phyloP scores from a whole-genome alignment of 2,329 filamentous ascomycete genomes.

The Claviceps fusiformis region DNA sequence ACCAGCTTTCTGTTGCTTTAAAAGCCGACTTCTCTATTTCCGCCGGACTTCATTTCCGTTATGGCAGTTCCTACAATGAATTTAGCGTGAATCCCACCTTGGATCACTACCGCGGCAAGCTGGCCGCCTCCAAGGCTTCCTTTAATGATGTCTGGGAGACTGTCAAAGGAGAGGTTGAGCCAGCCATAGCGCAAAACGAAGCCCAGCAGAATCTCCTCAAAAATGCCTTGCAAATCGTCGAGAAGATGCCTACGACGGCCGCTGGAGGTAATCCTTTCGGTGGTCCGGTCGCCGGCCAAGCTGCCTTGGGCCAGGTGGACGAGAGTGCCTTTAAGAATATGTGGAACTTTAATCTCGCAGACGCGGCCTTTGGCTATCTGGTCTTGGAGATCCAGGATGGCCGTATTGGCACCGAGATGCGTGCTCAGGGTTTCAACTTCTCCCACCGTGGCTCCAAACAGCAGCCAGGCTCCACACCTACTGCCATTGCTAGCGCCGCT shows the following conservation, averaged over 20 bases:
- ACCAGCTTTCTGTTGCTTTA: slow-evolving; percentile 91
- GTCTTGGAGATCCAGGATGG: slow-evolving; percentile 92
- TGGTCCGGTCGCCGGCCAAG: slow-evolving; percentile 60
- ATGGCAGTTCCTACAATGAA: slow-evolving; percentile 98
- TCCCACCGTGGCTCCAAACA: slow-evolving; percentile 86
- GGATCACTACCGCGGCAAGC: slow-evolving; percentile 96
- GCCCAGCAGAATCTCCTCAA: slow-evolving; percentile 85
- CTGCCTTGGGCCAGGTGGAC: slow-evolving; percentile 75
- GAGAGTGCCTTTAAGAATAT: slow-evolving; percentile 99
- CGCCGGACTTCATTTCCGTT: slow-evolving; percentile 93
- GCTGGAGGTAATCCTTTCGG: slow-evolving; percentile 96
- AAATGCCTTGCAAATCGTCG: slow-evolving; percentile 84
- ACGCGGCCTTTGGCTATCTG: slow-evolving; percentile 92
- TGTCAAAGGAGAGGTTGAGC: slow-evolving; percentile 88
- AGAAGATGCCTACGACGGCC: slow-evolving; percentile 93
- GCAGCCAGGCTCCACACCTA: slow-evolving; percentile 28
- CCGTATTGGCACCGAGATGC: slow-evolving; percentile 95
- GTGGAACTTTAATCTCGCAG: slow-evolving; percentile 99
- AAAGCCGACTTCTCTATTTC: slow-evolving; percentile 98
- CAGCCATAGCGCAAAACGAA: slow-evolving; percentile 85
- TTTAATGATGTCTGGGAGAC: slow-evolving; percentile 99
- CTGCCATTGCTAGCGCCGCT: slow-evolving; percentile 19
- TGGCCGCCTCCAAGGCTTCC: slow-evolving; percentile 92
- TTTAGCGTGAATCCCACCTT: slow-evolving; percentile 97
- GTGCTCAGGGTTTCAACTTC: slow-evolving; percentile 98